Percentiles rank a stretch among this genome's conserved stretches.
These are phyloP conservation scores for Stentor coeruleus DNA, from an alignment of 73 alveolate species.

Conservation along the genomic window DNA sequence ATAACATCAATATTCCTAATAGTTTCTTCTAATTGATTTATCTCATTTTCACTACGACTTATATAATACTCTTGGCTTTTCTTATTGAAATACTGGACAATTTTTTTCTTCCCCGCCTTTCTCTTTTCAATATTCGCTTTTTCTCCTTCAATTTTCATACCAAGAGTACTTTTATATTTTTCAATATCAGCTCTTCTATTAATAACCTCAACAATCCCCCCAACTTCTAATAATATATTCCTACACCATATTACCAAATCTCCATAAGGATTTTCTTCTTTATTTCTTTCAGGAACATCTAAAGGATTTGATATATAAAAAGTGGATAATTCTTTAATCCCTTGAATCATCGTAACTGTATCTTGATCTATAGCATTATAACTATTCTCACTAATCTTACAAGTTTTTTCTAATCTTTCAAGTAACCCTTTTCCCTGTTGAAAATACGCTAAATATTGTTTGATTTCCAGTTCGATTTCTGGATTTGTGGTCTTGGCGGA, in stretches of 20 bases:
- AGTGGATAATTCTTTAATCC: not conserved
- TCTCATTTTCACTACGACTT: not conserved
- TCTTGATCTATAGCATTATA: not conserved
- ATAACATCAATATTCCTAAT: not conserved
- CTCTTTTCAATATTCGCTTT: not conserved
- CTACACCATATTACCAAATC: not conserved
- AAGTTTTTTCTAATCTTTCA: not conserved
- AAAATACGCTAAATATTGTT: not conserved
- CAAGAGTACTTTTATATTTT: not conserved
- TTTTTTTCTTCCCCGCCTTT: not conserved
- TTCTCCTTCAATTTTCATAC: not conserved
- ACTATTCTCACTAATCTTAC: not conserved
- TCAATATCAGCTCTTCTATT: not conserved
- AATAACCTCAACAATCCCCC: not conserved
- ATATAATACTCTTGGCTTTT: not conserved
- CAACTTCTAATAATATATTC: not conserved
- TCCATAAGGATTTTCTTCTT: not conserved
- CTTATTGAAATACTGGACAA: not conserved
- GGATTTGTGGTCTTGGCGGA: not conserved
- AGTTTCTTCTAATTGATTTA: not conserved
- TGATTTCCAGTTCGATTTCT: not conserved
- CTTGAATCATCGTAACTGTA: not conserved
- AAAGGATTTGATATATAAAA: not conserved
- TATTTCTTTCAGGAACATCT: not conserved
- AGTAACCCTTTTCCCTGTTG: not conserved